These are phyloP conservation scores for Hymenoscyphus repandus DNA, from an alignment of 2,329 filamentous ascomycete species.

Conservation along the genomic window DNA sequence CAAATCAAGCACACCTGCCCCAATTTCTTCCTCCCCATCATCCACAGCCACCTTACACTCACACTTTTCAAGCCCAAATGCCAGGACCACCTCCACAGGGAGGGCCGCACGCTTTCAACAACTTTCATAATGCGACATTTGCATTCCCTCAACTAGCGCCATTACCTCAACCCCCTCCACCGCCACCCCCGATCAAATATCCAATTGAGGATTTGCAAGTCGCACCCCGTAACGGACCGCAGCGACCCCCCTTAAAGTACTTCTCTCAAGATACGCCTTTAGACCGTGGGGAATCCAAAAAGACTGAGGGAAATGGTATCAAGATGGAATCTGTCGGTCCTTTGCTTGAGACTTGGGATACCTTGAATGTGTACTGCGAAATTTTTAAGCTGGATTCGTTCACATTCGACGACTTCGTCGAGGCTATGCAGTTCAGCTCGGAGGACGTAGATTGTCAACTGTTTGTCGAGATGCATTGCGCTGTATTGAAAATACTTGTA, in stretches of 20 bases:
- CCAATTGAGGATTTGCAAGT: conserved; percentile 92
- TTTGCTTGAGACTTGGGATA: conserved; percentile 90
- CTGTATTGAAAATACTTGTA: conserved; percentile 82
- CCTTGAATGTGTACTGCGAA: conserved; percentile 95
- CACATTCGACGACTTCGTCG: conserved; percentile 92
- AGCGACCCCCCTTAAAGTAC: conserved; percentile 73
- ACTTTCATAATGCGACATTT: conserved; percentile 39
- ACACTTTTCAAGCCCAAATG: conserved; percentile 27
- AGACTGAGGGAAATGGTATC: conserved; percentile 53
- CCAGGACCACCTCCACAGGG: conserved; percentile 28
- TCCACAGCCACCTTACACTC: conserved; percentile 21
- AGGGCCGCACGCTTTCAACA: conserved; percentile 29
- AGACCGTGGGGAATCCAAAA: conserved; percentile 39
- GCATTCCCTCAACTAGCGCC: conserved; percentile 44
- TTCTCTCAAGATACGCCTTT: conserved; percentile 61
- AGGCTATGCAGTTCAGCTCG: conserved; percentile 75
- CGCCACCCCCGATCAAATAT: conserved; percentile 79
- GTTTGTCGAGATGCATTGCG: conserved; percentile 86
- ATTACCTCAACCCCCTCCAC: conserved; percentile 50
- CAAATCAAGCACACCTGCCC: conserved; percentile 10
- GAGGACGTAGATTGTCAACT: conserved; percentile 74
- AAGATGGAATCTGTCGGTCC: conserved; percentile 80
- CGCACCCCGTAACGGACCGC: conserved; percentile 55
- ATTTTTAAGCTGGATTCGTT: conserved; percentile 94
- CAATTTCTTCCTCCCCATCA: conserved; percentile 16